Base-by-base conservation (phyloP, 345 rosid genomes). In the Aethionema arabicum region DNA sequence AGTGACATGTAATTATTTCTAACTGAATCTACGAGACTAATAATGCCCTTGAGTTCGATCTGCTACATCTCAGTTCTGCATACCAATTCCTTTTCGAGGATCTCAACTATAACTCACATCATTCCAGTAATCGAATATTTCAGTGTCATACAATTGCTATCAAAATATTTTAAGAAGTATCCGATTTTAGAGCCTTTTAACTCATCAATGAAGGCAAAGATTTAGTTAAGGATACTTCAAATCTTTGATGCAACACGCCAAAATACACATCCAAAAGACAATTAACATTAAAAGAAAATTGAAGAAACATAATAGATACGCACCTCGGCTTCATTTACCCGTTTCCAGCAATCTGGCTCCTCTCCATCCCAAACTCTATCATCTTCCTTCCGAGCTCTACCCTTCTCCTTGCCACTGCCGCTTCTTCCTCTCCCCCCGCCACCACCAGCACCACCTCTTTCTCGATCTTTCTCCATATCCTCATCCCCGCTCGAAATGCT, bases 401-500 rank as follows among this genome's bases (percentile, higher is more conserved):
- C 68, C 14, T 53, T 76, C 39, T 67, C 76, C 15, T 67, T 59
- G 5, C 59, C 79, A 46, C 66, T 71, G 52, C 74, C 61, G 9
- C 55, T 79, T 46, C 65, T 66, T 44, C 74, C 79, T 21, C 74
- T 58, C 30, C 74, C 78, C 12, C 48, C 50, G 40, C 69, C 65
- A 8, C 76, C 74, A 21, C 67, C 69, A 27, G 69, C 68, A 32
- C 66, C 55, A 27, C 58, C 78, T 15, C 59, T 62, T 45, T 68
- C 79, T 14, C 72, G 69, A 72, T 83, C 88, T 71, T 66, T 85
- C 32, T 63, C 72, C 32, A 73, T 59, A 49, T 89, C 97, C 69
- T 93, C 97, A 35, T 93, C 99, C 40, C 99, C 97, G 57, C 99
- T 93, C 21, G 97, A 93, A 65, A 93, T 93, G 72, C 99, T 93